Percentiles rank a stretch among this genome's conserved stretches.
Evolutionary conservation across 2,329 filamentous ascomycete species (phyloP).

Genomic region (Penicillium sp.): DNA sequence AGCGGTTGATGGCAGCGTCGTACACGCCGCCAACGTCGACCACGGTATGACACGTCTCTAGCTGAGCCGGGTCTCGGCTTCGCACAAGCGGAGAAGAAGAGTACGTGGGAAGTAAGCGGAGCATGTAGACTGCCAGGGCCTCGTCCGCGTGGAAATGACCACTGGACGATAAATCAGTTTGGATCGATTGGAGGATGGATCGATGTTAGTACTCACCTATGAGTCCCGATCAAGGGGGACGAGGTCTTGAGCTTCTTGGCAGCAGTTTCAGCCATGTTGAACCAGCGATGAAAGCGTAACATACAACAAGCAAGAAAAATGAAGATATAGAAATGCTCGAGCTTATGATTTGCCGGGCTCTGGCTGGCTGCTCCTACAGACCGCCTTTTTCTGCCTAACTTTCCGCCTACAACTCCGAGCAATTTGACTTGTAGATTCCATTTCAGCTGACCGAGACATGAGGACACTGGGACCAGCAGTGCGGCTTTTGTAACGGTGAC

Average conservation of each 20-base stretch:
- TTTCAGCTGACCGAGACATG: no score
- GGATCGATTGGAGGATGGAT: conserved; percentile 1
- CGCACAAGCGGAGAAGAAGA: conserved; percentile 68
- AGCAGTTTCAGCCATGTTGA: conserved; percentile 63
- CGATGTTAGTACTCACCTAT: conserved; percentile 56
- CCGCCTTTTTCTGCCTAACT: no score
- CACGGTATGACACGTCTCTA: conserved; percentile 84
- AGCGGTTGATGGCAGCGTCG: conserved; percentile 69
- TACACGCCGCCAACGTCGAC: conserved; percentile 98
- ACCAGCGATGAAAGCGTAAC: conserved; percentile 39
- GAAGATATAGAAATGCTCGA: background rate
- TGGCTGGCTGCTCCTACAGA: conserved; percentile 9
- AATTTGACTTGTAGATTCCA: no score
- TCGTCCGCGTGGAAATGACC: conserved; percentile 99
- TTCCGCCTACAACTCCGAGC: no score
- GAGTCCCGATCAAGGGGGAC: conserved; percentile 74
- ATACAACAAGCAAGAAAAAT: conserved; percentile 13
- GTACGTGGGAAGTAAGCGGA: conserved; percentile 83
- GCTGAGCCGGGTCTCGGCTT: conserved; percentile 74
- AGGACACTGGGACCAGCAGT: no score
- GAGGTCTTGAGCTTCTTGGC: conserved; percentile 81
- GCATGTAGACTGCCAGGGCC: conserved; percentile 92
- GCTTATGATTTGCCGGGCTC: conserved; percentile 18
- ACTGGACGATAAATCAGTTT: conserved; percentile 33
- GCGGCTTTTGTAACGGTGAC: no score